Evolutionary conservation across 176 grass and related monocot species (phyloP).

Genomic region (Zoysia japonica): DNA sequence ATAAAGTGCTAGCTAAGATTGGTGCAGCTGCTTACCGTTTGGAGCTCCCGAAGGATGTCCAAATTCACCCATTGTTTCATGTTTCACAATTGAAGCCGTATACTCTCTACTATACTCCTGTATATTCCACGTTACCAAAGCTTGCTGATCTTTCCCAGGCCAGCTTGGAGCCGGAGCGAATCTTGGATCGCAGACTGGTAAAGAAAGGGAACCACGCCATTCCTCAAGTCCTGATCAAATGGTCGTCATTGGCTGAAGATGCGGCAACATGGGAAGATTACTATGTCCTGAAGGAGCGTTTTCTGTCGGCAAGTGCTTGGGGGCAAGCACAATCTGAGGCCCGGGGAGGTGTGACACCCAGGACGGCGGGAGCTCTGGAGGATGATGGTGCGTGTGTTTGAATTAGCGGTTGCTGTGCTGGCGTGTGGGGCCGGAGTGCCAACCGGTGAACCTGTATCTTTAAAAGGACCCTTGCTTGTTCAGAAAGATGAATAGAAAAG

Average conservation of each 20-base stretch:
- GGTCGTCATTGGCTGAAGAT: fast-evolving
- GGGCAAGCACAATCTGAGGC: neutral
- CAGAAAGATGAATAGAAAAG: no score
- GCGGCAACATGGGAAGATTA: neutral
- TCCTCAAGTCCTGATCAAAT: neutral
- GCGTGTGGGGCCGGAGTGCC: no score
- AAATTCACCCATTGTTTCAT: no score
- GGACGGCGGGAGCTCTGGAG: no score
- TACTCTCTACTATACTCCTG: neutral
- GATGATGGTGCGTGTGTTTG: no score
- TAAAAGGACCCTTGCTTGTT: no score
- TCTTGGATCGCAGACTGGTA: neutral
- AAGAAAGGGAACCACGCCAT: neutral
- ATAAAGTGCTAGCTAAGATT: no score
- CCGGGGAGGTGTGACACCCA: neutral
- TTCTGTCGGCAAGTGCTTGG: neutral
- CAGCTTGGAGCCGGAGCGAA: neutral
- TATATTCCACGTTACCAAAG: neutral
- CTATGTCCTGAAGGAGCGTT: neutral
- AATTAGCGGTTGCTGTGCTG: no score
- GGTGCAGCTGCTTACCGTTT: no score
- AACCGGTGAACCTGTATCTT: no score
- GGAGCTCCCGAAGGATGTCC: no score
- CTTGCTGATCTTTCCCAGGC: neutral
- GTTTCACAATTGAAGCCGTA: no score